These are phyloP conservation scores for Nicotiana noctiflora DNA, from an alignment of 257 asterid species.

Conservation along the genomic window DNA sequence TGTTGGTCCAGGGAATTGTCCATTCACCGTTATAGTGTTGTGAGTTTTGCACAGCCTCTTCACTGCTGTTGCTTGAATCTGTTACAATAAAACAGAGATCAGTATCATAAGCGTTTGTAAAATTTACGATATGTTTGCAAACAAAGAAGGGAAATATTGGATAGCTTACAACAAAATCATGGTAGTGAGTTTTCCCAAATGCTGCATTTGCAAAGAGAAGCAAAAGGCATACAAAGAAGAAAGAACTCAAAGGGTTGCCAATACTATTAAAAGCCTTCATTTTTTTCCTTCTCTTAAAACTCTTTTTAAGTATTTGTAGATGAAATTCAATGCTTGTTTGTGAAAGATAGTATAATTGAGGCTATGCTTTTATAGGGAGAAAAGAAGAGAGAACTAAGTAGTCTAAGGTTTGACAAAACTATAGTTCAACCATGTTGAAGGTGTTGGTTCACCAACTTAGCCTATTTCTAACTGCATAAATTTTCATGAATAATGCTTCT, in stretches of 20 bases:
- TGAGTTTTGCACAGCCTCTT: conserved; percentile 28
- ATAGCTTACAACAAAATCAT: conserved; percentile 54
- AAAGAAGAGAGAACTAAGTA: conserved; percentile 22
- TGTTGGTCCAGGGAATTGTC: conserved; percentile 79
- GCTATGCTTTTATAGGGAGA: conserved; percentile 32
- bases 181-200: conserved; percentile 45
- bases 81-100: not conserved
- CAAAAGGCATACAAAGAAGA: conserved; percentile 22
- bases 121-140: not conserved
- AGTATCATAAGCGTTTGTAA: not conserved
- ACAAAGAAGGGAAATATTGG: not conserved
- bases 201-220: conserved; percentile 32
- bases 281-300: not conserved
- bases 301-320: not conserved
- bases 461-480: conserved; percentile 14
- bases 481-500: conserved; percentile 25
- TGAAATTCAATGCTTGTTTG: conserved; percentile 4
- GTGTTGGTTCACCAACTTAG: conserved; percentile 43
- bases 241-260: conserved; percentile 8
- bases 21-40: conserved; percentile 57
- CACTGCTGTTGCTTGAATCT: conserved; percentile 59
- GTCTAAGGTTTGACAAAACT: conserved; percentile 37
- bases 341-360: conserved; percentile 23
- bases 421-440: conserved; percentile 8
- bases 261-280: conserved; percentile 21